Conservation (phyloP, 2,329 filamentous ascomycete species). For the Fusarium burgessii region DNA sequence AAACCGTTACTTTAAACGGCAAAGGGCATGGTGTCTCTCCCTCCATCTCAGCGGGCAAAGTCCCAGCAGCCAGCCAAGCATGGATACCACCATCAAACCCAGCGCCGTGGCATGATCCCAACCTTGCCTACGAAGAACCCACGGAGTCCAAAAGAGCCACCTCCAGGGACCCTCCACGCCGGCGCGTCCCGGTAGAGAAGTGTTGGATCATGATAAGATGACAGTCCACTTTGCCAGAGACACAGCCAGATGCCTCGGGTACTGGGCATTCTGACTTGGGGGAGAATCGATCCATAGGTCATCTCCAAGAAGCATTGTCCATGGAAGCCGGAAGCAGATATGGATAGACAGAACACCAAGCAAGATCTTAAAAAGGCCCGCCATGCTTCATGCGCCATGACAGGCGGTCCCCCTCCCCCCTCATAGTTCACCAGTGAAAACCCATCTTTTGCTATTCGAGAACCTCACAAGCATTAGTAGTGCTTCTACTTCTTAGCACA, state of each 20-base stretch:
- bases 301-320: constrained; percentile 4
- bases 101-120: constrained; percentile 46
- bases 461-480: constrained; percentile 35
- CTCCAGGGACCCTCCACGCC: constrained; percentile 30
- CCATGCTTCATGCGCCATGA: constrained; percentile 43
- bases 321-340: background rate
- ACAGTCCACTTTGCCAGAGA: constrained; percentile 46
- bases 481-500: constrained; percentile 23
- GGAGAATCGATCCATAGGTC: constrained; percentile 33
- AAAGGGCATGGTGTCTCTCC: constrained; percentile 23
- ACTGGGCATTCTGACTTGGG: constrained; percentile 16
- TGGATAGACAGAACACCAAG: constrained; percentile 14
- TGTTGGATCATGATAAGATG: constrained; percentile 42
- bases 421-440: constrained; percentile 38
- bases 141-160: constrained; percentile 28
- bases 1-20: constrained; percentile 15
- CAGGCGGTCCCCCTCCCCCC: constrained; percentile 24
- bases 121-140: constrained; percentile 34
- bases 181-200: constrained; percentile 44
- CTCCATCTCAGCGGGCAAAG: constrained; percentile 18
- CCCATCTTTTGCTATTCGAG: constrained; percentile 26
- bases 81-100: constrained; percentile 27
- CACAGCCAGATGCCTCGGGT: constrained; percentile 24
- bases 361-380: constrained; percentile 41
- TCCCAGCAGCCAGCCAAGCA: constrained; percentile 13